Evolutionary conservation across 805 yeast genomes (phyloP).

Genomic region (Starmerella khaoyaiensis): DNA sequence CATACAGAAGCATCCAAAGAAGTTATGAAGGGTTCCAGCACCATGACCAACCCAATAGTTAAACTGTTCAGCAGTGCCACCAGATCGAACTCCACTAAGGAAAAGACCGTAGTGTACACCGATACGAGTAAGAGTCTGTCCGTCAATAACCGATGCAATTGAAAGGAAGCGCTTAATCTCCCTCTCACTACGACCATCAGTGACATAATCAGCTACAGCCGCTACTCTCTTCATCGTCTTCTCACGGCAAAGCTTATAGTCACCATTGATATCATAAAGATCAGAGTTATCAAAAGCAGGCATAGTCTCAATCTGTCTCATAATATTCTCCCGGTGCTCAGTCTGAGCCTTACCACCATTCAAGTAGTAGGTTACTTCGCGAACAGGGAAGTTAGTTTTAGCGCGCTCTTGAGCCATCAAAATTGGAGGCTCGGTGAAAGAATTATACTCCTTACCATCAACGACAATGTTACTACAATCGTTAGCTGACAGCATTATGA

Average conservation of each 20-base stretch:
- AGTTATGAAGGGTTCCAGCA: conserved; percentile 27
- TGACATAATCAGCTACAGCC: conserved; percentile 21
- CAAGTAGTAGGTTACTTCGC: conserved; percentile 32
- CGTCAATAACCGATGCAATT: conserved; percentile 38
- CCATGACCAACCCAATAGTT: conserved; percentile 67
- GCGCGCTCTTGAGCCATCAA: conserved; percentile 32
- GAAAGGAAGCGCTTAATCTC: conserved; percentile 22
- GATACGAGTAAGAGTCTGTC: conserved; percentile 64
- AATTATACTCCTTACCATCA: conserved; percentile 20
- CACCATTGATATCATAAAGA: conserved; percentile 35
- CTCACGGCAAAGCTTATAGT: conserved; percentile 30
- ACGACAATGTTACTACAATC: conserved; percentile 16
- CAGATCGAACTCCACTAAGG: conserved; percentile 67
- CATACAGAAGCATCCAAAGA: conserved; percentile 84
- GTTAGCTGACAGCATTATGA: conserved; percentile 7
- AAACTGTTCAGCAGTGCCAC: conserved; percentile 75
- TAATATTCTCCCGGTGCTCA: conserved; percentile 29
- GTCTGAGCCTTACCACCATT: conserved; percentile 33
- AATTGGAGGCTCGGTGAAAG: conserved; percentile 29
- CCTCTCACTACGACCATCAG: conserved; percentile 23
- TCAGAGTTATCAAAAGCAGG: conserved; percentile 35
- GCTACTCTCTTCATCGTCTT: conserved; percentile 25
- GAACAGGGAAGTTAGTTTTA: conserved; percentile 28
- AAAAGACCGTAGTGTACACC: conserved; percentile 86
- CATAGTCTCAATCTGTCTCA: conserved; percentile 39